These are phyloP conservation scores for Edaphochlamys debaryana DNA, from an alignment of 139 green algal species.

Conservation along the genomic window DNA sequence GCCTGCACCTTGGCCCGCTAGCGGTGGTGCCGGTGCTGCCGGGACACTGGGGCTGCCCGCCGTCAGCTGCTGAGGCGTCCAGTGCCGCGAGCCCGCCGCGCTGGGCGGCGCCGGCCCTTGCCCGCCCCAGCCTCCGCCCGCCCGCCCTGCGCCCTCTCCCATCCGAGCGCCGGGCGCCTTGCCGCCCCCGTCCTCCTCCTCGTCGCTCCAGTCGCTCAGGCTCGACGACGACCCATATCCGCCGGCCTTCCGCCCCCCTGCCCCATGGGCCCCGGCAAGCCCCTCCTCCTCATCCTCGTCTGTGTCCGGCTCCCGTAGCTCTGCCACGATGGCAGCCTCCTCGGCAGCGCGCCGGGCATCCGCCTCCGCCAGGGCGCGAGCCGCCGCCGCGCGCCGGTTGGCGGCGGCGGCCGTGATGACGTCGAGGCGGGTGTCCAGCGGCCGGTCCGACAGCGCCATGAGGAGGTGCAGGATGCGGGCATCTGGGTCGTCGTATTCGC, in stretches of 20 bases:
- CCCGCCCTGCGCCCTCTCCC: no score
- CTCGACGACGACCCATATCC: background rate
- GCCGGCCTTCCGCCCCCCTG: background rate
- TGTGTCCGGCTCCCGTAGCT: background rate
- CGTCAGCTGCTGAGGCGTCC: no score
- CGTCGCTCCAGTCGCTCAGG: constrained; percentile 25
- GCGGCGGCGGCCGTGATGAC: background rate
- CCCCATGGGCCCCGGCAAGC: background rate
- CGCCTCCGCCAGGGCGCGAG: background rate
- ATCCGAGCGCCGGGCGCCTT: no score
- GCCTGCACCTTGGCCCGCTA: background rate
- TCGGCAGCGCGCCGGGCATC: background rate
- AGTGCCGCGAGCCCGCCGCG: no score
- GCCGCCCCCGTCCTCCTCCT: background rate
- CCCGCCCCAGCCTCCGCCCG: no score
- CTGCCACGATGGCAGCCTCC: background rate
- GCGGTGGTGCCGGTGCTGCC: background rate
- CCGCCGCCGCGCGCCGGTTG: background rate
- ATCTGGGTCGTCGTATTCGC: constrained; percentile 9
- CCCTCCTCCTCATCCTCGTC: background rate
- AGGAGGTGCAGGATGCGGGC: constrained; percentile 22
- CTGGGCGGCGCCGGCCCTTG: no score
- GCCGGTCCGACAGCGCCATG: background rate
- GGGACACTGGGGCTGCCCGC: no score
- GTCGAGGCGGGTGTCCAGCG: constrained; percentile 30